phyloP scores from a whole-genome alignment of 805 yeast genomes.

The Kodamaea kakaduensis region DNA sequence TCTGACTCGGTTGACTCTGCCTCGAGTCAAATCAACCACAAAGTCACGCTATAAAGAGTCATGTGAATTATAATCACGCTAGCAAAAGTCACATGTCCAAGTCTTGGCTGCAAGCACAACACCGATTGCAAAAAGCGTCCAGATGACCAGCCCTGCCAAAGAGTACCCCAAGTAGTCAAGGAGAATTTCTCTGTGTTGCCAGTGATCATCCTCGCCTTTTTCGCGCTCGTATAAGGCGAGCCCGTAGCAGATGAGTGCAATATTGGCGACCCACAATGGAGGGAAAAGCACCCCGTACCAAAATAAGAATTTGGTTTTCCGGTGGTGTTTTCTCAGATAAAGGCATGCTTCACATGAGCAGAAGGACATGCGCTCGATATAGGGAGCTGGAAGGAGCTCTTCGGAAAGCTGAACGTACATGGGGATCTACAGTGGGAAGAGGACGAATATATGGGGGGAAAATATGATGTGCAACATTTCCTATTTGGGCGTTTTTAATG shows the following conservation, averaged over 20 bases:
- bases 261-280: constrained; percentile 17
- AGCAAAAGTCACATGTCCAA: constrained; percentile 2
- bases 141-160: constrained; percentile 1
- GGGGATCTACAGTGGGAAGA: too few relatives aligned
- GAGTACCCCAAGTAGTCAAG: constrained; percentile 3
- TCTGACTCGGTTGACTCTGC: constrained; percentile 7
- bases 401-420: too few relatives aligned
- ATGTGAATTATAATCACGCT: too few relatives aligned
- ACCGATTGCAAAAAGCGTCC: constrained; percentile 6
- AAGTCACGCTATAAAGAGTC: too few relatives aligned
- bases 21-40: too few relatives aligned
- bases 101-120: neutral
- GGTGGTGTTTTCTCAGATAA: too few relatives aligned
- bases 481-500: constrained; percentile 3
- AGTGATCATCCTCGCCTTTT: constrained; percentile 2
- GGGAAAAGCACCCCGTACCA: constrained; percentile 18
- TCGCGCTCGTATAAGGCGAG: neutral
- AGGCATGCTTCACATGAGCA: too few relatives aligned
- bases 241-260: constrained; percentile 6
- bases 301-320: too few relatives aligned
- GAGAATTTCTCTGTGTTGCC: neutral
- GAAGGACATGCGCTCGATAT: too few relatives aligned
- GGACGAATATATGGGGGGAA: too few relatives aligned
- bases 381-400: too few relatives aligned
- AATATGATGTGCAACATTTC: neutral